A percentile compares a stretch with the other conserved stretches of the same genome.
These are phyloP conservation scores for Geotrichum klebahnii DNA, from an alignment of 1,139 yeast species.

Conservation along the genomic window DNA sequence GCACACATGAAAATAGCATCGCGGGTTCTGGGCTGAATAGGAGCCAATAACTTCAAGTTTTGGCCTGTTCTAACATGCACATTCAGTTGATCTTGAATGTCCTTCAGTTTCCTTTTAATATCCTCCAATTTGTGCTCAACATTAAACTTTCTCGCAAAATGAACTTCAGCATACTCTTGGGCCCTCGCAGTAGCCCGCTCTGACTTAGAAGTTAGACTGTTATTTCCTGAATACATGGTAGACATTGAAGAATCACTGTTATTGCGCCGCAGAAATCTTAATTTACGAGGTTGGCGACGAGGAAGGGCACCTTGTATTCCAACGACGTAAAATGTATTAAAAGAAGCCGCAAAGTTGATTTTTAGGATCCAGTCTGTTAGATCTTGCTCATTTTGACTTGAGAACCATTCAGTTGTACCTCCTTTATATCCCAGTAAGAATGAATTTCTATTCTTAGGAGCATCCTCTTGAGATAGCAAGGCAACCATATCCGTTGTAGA, in stretches of 20 bases:
- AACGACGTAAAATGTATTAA: conserved; percentile 37
- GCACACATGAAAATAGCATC: conserved; percentile 47
- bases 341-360: conserved; percentile 53
- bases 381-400: conserved; percentile 40
- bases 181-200: background rate
- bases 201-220: background rate
- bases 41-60: conserved; percentile 48
- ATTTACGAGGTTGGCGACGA: background rate
- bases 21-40: conserved; percentile 50
- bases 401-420: conserved; percentile 40
- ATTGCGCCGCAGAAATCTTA: conserved; percentile 6
- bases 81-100: conserved; percentile 39
- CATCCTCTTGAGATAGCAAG: conserved; percentile 19
- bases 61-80: conserved; percentile 40
- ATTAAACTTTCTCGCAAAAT: conserved; percentile 22
- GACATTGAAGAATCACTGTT: conserved; percentile 11
- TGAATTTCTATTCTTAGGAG: conserved; percentile 25
- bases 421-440: conserved; percentile 38
- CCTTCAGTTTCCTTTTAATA: conserved; percentile 37
- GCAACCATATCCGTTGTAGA: conserved; percentile 42
- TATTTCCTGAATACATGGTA: background rate
- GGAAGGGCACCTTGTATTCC: conserved; percentile 2
- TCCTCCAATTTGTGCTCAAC: conserved; percentile 35
- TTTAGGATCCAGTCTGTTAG: conserved; percentile 53
- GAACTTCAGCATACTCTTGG: conserved; percentile 10